Evolutionary conservation across 2,329 filamentous ascomycete species (phyloP).

Genomic region (Colletotrichum abscissum): DNA sequence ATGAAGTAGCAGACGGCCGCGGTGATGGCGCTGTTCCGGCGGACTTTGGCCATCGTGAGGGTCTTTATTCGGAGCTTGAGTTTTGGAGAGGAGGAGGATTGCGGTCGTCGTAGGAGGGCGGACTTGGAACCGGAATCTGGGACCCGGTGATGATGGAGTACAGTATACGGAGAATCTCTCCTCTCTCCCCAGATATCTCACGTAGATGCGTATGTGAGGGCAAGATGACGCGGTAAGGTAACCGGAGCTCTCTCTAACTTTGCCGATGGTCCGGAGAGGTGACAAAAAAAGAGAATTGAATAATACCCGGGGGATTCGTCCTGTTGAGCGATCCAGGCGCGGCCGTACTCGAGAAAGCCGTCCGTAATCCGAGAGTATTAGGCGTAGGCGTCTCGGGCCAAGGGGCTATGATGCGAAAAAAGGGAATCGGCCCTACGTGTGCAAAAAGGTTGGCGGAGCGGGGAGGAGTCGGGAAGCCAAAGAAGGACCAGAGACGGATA

Average conservation of each 20-base stretch:
- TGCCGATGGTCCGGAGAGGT: neutral
- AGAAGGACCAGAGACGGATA: neutral
- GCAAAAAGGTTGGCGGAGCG: neutral
- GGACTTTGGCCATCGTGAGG: slow-evolving; percentile 54
- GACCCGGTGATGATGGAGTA: neutral
- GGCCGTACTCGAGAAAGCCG: neutral
- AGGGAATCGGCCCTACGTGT: neutral
- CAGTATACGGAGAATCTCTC: neutral
- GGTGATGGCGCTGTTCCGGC: slow-evolving; percentile 71
- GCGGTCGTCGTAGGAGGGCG: neutral
- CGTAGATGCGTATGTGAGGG: neutral
- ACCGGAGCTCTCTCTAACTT: neutral
- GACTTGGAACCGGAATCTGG: neutral
- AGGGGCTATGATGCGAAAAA: neutral
- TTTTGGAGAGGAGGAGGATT: neutral
- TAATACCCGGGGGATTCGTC: neutral
- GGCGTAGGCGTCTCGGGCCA: slow-evolving; percentile 7
- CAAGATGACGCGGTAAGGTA: slow-evolving; percentile 9
- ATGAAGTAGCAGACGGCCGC: slow-evolving; percentile 79
- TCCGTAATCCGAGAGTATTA: neutral
- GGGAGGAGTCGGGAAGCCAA: neutral
- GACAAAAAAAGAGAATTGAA: neutral
- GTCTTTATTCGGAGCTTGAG: neutral
- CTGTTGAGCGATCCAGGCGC: neutral
- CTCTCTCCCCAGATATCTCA: slow-evolving; percentile 21